Base-by-base conservation (phyloP, 257 asterid species). In the Solanum ossicruentum region DNA sequence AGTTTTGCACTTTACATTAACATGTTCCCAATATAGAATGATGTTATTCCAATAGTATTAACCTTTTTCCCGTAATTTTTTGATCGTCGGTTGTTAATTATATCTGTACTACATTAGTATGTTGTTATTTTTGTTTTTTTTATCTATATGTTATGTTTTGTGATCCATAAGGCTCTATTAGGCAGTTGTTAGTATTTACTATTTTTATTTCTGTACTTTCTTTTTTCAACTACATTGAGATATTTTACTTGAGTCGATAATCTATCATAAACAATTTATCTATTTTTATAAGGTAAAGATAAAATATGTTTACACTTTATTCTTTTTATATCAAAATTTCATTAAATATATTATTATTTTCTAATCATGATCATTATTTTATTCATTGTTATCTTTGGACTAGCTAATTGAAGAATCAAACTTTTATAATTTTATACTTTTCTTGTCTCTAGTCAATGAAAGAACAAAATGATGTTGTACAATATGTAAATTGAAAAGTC, bases 171-270 rank as follows among this genome's bases (percentile, higher is more conserved):
- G 5, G 6, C 6, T 23, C 5, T 23, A 65, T 65, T 28, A 36
- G 41, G 6, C 41, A 4, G 41, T 65, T 0, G 18, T 26, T 28
- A 2, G 13, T 26, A 0, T 26, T 65, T 65, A 65, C 3, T 28
- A 10, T 5, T 39, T 39, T 70, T 0, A 1, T 70, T 39, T 18
- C 1, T 0, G 0, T 11, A 61, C 16, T 61, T 1, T 1, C 8
- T 26, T 26, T 13, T 12, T 23, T 0, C 3, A 63, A 6, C 0
- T 26, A 15, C 0, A 23, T 63, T 63, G 0, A 63, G 17, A 65
- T 26, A 0, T 1, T 26, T 65, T 65, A 26, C 8, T 1, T 65
- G 3, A 28, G 4, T 8, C 0, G 9, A 66, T 1, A 6, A 12
- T 65, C 8, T 26, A 3, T 23, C 43, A 12, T 5, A 26, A 65